Base-by-base conservation (phyloP, 2,329 filamentous ascomycete genomes). In the Diaporthe ampelina region DNA sequence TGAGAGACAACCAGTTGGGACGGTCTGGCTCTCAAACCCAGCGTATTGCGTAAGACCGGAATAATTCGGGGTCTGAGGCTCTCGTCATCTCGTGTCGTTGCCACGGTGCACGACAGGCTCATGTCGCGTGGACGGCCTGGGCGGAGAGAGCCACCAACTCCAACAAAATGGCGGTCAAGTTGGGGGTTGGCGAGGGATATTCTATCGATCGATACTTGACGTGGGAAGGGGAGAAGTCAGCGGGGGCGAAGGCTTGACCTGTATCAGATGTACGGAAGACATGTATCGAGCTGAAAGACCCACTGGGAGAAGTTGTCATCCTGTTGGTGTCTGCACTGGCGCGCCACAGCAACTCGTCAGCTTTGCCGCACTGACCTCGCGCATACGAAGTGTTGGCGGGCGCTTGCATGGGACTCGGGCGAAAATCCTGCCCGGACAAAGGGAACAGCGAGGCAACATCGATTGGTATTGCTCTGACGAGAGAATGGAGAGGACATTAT, bases 151-250 rank as follows among this genome's bases (percentile, higher is more conserved):
- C 67, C 29, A 29, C 24, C 43, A 74, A 72, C 54, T 54, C 50
- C 59, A 63, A 15, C 24, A 63, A 48, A 75, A 35, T 74, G 72
- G 74, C 72, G 74, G 72, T 75, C 67, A 74, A 45, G 29, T 48
- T n/a, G n/a, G 54, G 13, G 45, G 35, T 54, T 68, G 63, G 40
- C 26, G 10, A 35, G 19, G 24, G 19, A 4, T 48, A 45, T 29
- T 48, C 17, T 35, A 43, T 65, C 40, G 45, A 21, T 65, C 19
- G 40, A 48, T 21, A 32, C 24, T 32, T 21, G 15, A 21, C 24
- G 40, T 19, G 24, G 48, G 19, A 13, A 17, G 35, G 21, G 54
- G 43, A 26, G 52, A n/a, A 24, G 48, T 52, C 48, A 52, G 29
- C 57, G 68, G 68, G 70, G 57, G 70, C 70, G 45, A 54, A 48